phyloP scores from a whole-genome alignment of 202 grass and related monocot genomes.

The Dendrocalamus latiflorus region DNA sequence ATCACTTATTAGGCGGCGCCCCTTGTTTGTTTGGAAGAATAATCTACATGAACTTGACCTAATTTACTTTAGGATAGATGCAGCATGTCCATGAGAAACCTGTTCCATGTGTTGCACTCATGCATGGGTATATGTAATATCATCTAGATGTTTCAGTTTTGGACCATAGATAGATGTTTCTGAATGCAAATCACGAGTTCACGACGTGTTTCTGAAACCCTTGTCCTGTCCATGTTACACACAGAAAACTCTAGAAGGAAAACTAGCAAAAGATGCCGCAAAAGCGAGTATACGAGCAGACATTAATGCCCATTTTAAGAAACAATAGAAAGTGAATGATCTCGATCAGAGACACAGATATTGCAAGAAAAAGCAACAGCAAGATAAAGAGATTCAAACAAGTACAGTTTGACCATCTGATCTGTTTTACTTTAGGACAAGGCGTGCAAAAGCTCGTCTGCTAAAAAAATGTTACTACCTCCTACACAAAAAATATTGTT shows the following conservation, averaged over 20 bases:
- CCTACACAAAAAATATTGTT: too few relatives aligned
- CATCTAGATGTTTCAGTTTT: background rate
- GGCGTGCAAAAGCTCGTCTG: background rate
- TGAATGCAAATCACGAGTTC: background rate
- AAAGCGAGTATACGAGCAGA: too few relatives aligned
- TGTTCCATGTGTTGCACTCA: background rate
- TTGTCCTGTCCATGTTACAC: background rate
- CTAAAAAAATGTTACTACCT: background rate
- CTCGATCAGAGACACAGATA: conserved; percentile 11
- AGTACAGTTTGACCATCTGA: conserved; percentile 30
- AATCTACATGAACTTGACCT: background rate
- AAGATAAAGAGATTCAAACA: conserved; percentile 18
- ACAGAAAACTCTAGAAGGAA: background rate
- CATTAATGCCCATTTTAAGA: conserved; percentile 5
- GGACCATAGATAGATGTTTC: background rate
- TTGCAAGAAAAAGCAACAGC: conserved; percentile 28
- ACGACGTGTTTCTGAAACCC: background rate
- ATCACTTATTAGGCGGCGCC: background rate
- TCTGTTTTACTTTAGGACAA: conserved; percentile 17
- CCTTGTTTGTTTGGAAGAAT: background rate
- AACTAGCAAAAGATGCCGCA: too few relatives aligned
- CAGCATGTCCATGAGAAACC: background rate
- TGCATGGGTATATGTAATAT: background rate
- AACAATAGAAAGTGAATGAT: conserved; percentile 24
- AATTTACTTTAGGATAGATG: background rate